Percentiles rank a stretch among this genome's conserved stretches.
phyloP scores from a whole-genome alignment of 495 filamentous ascomycete species.

The Podospora bellae-mahoneyi region DNA sequence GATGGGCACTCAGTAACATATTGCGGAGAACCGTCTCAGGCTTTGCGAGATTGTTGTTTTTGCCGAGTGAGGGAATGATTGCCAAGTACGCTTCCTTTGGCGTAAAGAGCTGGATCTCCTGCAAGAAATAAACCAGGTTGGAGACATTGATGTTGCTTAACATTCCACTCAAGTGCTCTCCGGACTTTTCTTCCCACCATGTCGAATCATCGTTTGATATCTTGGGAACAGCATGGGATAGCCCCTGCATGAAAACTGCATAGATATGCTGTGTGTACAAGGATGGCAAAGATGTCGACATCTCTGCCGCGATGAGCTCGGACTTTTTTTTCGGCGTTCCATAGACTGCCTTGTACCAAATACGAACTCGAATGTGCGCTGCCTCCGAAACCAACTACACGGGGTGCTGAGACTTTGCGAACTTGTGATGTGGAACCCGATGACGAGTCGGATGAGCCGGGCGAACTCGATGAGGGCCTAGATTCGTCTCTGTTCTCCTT shows the following conservation, averaged over 20 bases:
- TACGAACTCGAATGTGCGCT: no score
- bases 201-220: not conserved
- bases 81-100: not conserved
- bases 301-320: not conserved
- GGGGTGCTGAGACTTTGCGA: no score
- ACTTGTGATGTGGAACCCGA: no score
- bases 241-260: not conserved
- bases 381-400: no score
- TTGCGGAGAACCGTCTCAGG: not conserved
- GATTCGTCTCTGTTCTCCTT: no score
- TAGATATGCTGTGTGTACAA: not conserved
- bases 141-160: not conserved
- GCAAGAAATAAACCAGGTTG: not conserved
- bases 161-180: not conserved
- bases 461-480: no score
- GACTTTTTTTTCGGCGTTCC: no score
- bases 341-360: no score
- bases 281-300: not conserved
- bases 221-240: not conserved
- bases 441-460: no score
- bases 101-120: not conserved
- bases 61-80: not conserved
- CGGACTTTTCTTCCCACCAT: not conserved
- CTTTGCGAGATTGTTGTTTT: not conserved
- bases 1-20: not conserved